These are phyloP conservation scores for Pseudonitzschia multistriata DNA, from an alignment of 108 stramenopile genomes.

Conservation along the genomic window DNA sequence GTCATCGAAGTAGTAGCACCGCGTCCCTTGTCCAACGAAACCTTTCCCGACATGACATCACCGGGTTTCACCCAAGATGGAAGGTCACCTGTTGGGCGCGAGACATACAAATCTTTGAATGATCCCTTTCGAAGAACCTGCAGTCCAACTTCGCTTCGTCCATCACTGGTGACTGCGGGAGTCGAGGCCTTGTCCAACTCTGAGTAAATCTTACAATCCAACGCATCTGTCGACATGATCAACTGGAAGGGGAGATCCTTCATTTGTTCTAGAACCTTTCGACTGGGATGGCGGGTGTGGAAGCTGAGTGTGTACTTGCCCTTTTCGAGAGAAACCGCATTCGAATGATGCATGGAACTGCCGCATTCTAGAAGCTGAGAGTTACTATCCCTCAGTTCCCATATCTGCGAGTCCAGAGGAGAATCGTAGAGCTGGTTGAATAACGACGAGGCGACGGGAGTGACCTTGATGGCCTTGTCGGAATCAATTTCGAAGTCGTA, in stretches of 20 bases:
- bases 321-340: conserved; percentile 30
- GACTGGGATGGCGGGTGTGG: conserved; percentile 38
- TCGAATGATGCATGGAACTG: conserved; percentile 36
- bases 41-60: conserved; percentile 32
- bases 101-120: conserved; percentile 39
- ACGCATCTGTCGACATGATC: conserved; percentile 15
- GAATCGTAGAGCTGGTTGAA: conserved; percentile 45
- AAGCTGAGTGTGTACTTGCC: conserved; percentile 33
- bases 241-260: conserved; percentile 40
- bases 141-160: conserved; percentile 13
- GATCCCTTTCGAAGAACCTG: conserved; percentile 21
- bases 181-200: conserved; percentile 41
- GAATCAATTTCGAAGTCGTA: conserved; percentile 36
- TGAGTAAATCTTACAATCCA: conserved; percentile 26
- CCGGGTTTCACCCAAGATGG: conserved; percentile 37
- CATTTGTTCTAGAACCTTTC: conserved; percentile 33
- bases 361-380: conserved; percentile 32
- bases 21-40: conserved; percentile 30
- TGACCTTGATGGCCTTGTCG: conserved; percentile 30
- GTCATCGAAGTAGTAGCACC: conserved; percentile 25
- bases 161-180: conserved; percentile 20
- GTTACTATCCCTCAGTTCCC: conserved; percentile 37
- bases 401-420: conserved; percentile 41
- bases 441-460: conserved; percentile 27
- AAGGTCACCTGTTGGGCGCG: conserved; percentile 31